These are phyloP conservation scores for Macrophomina pseudophaseolina DNA, from an alignment of 2,329 filamentous ascomycete species.

Conservation along the genomic window DNA sequence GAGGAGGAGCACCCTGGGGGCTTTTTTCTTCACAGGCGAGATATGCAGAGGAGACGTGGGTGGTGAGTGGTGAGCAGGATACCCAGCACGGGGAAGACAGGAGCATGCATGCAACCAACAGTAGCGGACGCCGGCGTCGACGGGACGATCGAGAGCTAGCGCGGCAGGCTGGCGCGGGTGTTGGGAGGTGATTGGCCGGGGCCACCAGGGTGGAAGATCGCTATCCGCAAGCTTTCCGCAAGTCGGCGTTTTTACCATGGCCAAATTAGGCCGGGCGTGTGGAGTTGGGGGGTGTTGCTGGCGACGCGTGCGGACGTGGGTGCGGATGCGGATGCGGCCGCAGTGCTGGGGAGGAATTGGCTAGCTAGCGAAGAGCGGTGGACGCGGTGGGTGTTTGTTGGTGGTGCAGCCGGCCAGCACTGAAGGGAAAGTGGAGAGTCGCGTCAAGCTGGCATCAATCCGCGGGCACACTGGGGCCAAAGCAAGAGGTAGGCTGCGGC, in stretches of 20 bases:
- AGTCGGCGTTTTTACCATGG: slow-evolving; percentile 18
- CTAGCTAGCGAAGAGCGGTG: slow-evolving; percentile 16
- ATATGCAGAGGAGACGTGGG: slow-evolving; percentile 9
- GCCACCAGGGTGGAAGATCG: slow-evolving; percentile 23
- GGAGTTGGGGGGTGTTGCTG: slow-evolving; percentile 16
- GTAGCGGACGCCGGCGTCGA: slow-evolving; percentile 21
- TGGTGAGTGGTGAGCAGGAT: slow-evolving; percentile 21
- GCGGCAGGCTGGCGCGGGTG: slow-evolving; percentile 9
- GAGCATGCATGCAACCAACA: slow-evolving; percentile 3
- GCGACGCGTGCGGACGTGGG: slow-evolving; percentile 12
- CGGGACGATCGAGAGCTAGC: slow-evolving; percentile 22
- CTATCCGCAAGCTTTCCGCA: slow-evolving; percentile 15
- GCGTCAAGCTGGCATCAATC: slow-evolving; percentile 19
- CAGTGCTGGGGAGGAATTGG: background rate
- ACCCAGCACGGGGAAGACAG: slow-evolving; percentile 21
- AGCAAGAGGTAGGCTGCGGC: background rate
- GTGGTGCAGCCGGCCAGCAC: background rate
- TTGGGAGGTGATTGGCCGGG: slow-evolving; percentile 7
- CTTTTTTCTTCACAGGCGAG: slow-evolving; percentile 7
- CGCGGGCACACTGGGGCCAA: slow-evolving; percentile 5
- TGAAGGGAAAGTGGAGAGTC: background rate
- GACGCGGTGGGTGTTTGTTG: background rate
- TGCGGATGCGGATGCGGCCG: slow-evolving; percentile 15
- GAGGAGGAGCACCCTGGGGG: no score
- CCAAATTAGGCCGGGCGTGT: slow-evolving; percentile 19